Evolutionary conservation across 169 alveolate species (phyloP), one percentile per base, ranked within the genome.

Genomic region (Plasmodium gonderi): DNA sequence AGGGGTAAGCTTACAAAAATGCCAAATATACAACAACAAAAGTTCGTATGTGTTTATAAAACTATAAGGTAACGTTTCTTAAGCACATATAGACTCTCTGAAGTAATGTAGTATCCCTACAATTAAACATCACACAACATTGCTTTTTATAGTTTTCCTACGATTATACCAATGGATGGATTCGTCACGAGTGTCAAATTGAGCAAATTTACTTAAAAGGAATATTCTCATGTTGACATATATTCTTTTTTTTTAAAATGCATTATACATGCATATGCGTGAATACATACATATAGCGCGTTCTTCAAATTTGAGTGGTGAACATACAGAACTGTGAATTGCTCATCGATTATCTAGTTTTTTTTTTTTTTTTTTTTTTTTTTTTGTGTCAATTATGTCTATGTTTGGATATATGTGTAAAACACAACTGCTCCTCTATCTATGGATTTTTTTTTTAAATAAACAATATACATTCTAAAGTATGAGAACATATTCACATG

Each of bases 131-230:
- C 33, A n/a, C 29, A 29, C 23, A n/a, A n/a, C 51, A 72, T 36
- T 85, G 14, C 26, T 36, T 47, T 51, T 77, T 42, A n/a, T 49
- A 87, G 93, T 26, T 87, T 87, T 38, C 93, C 93, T 23, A 87
- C 93, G 67, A 87, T 87, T 54, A 68, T 87, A 17, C 93, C 93
- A 87, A 87, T 87, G 93, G 93, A 87, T 47, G 93, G 93, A 68
- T 87, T 87, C 36, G 69, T 87, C 23, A 87, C 93, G 51, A 87
- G 90, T 40, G 93, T 87, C 14, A 87, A 76, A 11, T 76, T 87
- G 44, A 87, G 89, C 68, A 75, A 87, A 77, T 77, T 76, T 87
- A 29, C 72, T 51, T 87, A 87, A 60, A 47, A 42, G 64, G 67
- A 60, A 80, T 79, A 80, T 80, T 42, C 44, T 60, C 36, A 40